phyloP scores from a whole-genome alignment of 306 rosid species.

The Corylus americana region DNA sequence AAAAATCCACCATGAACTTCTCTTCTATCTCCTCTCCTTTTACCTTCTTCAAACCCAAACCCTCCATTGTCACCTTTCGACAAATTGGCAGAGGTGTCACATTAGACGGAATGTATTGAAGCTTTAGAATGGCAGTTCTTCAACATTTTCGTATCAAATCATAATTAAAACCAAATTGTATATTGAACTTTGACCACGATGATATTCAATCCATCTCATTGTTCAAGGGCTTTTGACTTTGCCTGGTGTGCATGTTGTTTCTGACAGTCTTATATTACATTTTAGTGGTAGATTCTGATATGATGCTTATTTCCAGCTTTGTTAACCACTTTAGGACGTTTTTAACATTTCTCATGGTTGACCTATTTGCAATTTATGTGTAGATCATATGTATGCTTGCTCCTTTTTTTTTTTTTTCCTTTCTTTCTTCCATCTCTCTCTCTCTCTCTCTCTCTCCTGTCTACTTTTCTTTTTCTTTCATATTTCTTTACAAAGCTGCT shows the following conservation, averaged over 20 bases:
- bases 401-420: neutral
- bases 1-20: conserved; percentile 47
- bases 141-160: neutral
- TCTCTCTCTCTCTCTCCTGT: neutral
- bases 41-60: conserved; percentile 73
- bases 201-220: neutral
- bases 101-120: too few relatives aligned
- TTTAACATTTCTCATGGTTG: conserved; percentile 9
- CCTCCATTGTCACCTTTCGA: conserved; percentile 37
- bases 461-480: conserved; percentile 10
- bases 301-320: conserved; percentile 7
- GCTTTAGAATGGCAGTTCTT: neutral
- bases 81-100: too few relatives aligned
- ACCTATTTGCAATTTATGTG: conserved; percentile 2
- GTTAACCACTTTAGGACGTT: neutral
- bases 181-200: neutral
- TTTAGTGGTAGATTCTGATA: neutral
- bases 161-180: neutral
- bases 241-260: neutral
- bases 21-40: conserved; percentile 16
- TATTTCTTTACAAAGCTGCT: conserved; percentile 20
- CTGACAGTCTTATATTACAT: neutral
- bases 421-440: neutral
- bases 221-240: neutral
- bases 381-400: neutral